Evolutionary conservation across 192 early-diverging fungal genomes (phyloP).

Genomic region (Pecoramyces ruminantium): DNA sequence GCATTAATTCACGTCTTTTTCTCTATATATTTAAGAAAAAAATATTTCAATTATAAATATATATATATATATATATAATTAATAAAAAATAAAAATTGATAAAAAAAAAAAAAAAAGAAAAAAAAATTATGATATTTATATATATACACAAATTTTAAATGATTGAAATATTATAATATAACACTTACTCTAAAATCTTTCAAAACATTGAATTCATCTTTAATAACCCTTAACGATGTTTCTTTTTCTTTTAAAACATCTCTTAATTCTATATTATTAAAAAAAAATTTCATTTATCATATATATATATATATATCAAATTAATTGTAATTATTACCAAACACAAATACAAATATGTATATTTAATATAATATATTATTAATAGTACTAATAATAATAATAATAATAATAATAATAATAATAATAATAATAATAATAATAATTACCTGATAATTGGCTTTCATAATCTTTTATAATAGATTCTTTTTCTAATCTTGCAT

Average conservation of each 20-base stretch:
- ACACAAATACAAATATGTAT: too few relatives aligned
- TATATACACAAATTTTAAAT: neutral
- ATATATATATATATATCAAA: too few relatives aligned
- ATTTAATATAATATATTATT: too few relatives aligned
- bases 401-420: neutral
- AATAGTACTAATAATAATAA: too few relatives aligned
- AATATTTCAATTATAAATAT: too few relatives aligned
- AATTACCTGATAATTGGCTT: conserved; percentile 19
- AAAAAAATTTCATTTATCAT: too few relatives aligned
- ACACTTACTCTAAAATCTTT: conserved; percentile 38
- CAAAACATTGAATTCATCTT: conserved; percentile 40
- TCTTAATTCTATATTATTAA: conserved; percentile 21
- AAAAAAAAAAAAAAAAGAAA: neutral
- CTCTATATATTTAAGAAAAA: conserved; percentile 9
- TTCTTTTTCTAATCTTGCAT: conserved; percentile 11
- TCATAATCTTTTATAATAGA: conserved; percentile 21
- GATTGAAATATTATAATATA: neutral
- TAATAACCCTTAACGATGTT: conserved; percentile 35
- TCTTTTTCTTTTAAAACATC: conserved; percentile 31
- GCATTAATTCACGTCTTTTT: conserved; percentile 39
- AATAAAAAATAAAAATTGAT: neutral
- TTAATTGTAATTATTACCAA: too few relatives aligned
- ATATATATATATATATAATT: neutral
- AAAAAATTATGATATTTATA: neutral
- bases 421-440: conserved; percentile 2